These are phyloP conservation scores for Beta corolliflora DNA, from an alignment of 179 eudicot genomes.

Conservation along the genomic window DNA sequence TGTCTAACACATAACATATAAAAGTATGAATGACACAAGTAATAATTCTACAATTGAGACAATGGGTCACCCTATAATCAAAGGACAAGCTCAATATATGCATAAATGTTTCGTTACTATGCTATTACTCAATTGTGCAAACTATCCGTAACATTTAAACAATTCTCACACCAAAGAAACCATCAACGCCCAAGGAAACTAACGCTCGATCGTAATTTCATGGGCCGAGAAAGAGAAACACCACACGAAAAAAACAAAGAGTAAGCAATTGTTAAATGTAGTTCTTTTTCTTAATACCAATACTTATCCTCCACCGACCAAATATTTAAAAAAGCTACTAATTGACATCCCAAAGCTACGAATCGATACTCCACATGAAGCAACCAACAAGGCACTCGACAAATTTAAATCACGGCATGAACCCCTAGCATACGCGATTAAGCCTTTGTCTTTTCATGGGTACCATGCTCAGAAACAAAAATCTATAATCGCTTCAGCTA, in stretches of 20 bases:
- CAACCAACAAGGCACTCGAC: conserved; percentile 7
- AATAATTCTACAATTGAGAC: background rate
- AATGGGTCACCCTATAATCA: background rate
- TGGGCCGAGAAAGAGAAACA: background rate
- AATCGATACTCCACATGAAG: background rate
- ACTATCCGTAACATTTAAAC: background rate
- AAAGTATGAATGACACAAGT: background rate
- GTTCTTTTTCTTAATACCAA: background rate
- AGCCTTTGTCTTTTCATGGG: background rate
- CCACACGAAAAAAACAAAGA: background rate
- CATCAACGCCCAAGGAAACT: background rate
- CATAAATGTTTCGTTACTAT: background rate
- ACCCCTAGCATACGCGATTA: background rate
- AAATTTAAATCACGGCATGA: background rate
- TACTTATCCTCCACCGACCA: background rate
- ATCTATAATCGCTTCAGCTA: no score
- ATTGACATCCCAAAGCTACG: background rate
- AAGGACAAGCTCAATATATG: no score
- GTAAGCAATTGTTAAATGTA: background rate
- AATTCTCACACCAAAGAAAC: background rate
- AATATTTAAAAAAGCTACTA: background rate
- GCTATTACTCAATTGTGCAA: background rate
- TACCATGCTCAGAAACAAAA: background rate
- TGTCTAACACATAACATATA: background rate
- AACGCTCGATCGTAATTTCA: no score